Evolutionary conservation across 2,329 filamentous ascomycete genomes (phyloP).

Genomic region (Cyclaneusma minus): DNA sequence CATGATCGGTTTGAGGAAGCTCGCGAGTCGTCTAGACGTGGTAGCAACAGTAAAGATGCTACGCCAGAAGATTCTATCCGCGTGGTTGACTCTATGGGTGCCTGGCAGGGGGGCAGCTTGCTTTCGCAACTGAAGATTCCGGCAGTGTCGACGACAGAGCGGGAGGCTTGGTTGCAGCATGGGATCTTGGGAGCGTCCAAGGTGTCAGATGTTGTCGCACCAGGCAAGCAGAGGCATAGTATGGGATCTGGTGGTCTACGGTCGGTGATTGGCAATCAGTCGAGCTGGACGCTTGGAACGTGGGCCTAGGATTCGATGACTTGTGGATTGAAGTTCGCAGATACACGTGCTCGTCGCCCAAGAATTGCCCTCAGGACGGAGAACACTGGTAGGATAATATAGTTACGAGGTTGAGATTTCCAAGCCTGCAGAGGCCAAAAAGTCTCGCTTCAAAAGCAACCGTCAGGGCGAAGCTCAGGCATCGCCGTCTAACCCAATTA

Average conservation of each 20-base stretch:
- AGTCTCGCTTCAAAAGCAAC: too few relatives aligned
- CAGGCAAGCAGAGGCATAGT: constrained; percentile 44
- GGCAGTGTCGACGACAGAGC: constrained; percentile 53
- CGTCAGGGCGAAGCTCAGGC: too few relatives aligned
- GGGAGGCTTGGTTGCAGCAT: constrained; percentile 55
- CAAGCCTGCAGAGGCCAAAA: too few relatives aligned
- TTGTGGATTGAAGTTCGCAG: background rate
- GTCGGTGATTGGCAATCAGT: constrained; percentile 22
- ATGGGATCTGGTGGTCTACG: constrained; percentile 38
- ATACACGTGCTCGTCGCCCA: too few relatives aligned
- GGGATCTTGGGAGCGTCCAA: constrained; percentile 46
- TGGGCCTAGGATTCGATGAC: constrained; percentile 27
- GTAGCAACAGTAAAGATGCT: too few relatives aligned
- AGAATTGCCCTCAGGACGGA: too few relatives aligned
- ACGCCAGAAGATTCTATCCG: too few relatives aligned
- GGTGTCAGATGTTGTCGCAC: constrained; percentile 41
- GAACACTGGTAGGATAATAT: too few relatives aligned
- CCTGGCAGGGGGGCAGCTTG: constrained; percentile 62
- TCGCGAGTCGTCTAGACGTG: too few relatives aligned
- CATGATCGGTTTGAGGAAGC: constrained; percentile 41
- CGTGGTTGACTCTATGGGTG: constrained; percentile 51
- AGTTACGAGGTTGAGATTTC: too few relatives aligned
- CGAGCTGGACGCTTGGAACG: constrained; percentile 45
- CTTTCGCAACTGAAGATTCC: constrained; percentile 52
- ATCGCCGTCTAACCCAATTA: too few relatives aligned